A percentile compares a stretch with the other conserved stretches of the same genome.
Conservation (phyloP, 805 yeast genomes). For the Metschnikowia aberdeeniae region DNA sequence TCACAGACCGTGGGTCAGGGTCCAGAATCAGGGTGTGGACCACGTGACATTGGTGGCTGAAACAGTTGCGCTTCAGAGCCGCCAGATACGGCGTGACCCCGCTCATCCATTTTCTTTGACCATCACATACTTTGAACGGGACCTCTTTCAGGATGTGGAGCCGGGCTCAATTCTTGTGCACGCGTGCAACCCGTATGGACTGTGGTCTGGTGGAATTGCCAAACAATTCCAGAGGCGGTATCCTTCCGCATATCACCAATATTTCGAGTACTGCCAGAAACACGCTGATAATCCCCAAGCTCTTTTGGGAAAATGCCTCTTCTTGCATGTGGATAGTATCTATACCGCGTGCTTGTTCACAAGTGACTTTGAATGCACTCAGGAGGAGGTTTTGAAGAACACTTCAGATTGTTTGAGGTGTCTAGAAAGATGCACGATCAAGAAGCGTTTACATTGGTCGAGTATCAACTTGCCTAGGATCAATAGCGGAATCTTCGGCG, state of each 20-base stretch:
- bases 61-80: too few species aligned
- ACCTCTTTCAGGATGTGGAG: conserved; percentile 42
- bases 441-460: too few species aligned
- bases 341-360: conserved; percentile 71
- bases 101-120: conserved; percentile 20
- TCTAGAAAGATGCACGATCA: conserved; percentile 20
- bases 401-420: conserved; percentile 51
- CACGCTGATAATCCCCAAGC: conserved; percentile 6
- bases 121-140: conserved; percentile 50
- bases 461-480: conserved; percentile 61
- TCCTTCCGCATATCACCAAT: conserved; percentile 53
- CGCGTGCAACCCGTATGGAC: conserved; percentile 74
- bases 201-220: conserved; percentile 88
- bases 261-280: conserved; percentile 41
- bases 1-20: too few species aligned
- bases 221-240: conserved; percentile 47
- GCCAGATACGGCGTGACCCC: neutral
- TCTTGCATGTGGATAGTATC: conserved; percentile 29
- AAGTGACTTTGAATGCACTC: conserved; percentile 44
- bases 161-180: conserved; percentile 54
- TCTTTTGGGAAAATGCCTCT: conserved; percentile 53
- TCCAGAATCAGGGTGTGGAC: too few species aligned
- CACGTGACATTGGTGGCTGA: too few species aligned
- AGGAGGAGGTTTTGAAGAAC: conserved; percentile 43
- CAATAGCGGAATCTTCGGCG: conserved; percentile 68